phyloP scores from a whole-genome alignment of 2,329 filamentous ascomycete genomes.

The Curvularia hawaiiensis region DNA sequence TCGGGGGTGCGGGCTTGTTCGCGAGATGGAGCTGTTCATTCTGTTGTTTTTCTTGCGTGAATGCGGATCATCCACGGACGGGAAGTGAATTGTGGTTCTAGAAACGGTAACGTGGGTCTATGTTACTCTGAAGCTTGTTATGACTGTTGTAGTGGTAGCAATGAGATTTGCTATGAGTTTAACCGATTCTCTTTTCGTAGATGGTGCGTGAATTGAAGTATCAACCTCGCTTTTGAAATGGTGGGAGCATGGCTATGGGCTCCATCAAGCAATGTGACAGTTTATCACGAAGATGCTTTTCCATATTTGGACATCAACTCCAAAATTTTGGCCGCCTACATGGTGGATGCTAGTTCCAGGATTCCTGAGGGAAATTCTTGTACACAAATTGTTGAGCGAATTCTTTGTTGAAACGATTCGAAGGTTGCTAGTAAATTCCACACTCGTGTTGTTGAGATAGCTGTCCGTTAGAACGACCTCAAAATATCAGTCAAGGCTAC shows the following conservation, averaged over 20 bases:
- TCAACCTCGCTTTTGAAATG: background rate
- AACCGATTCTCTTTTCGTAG: background rate
- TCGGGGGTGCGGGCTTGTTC: background rate
- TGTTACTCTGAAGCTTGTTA: background rate
- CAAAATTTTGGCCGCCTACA: background rate
- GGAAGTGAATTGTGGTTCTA: background rate
- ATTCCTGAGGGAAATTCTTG: background rate
- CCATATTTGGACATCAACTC: background rate
- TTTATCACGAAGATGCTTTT: background rate
- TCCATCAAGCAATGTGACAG: background rate
- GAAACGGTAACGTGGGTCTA: background rate
- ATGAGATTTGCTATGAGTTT: background rate
- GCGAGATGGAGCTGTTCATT: background rate
- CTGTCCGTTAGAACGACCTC: background rate
- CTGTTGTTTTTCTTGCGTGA: background rate
- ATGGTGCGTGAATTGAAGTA: background rate
- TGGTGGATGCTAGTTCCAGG: background rate
- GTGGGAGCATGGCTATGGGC: background rate
- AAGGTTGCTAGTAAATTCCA: background rate
- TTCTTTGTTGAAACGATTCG: background rate
- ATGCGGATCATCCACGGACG: background rate
- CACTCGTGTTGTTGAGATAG: background rate
- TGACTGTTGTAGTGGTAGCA: background rate
- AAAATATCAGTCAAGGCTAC: background rate
- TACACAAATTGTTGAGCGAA: background rate